Conservation (phyloP, 805 yeast species). For the Limtongia smithiae region DNA sequence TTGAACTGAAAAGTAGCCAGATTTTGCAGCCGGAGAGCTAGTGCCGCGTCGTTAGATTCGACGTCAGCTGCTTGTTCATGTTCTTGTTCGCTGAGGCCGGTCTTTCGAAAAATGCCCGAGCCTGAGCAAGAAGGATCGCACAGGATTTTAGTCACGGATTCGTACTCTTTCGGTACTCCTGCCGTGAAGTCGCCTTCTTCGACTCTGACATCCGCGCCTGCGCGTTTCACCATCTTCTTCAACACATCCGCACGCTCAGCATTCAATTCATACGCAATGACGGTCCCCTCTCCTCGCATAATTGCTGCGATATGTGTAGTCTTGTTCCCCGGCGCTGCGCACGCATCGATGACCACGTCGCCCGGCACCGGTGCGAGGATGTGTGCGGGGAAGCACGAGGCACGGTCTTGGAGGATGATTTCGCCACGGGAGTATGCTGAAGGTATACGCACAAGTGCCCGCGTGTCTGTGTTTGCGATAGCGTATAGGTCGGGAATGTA, state of each 20-base stretch:
- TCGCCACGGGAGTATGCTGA: slow-evolving; percentile 73
- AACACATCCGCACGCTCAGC: slow-evolving; percentile 64
- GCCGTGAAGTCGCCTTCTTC: slow-evolving; percentile 60
- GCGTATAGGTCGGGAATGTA: slow-evolving; percentile 77
- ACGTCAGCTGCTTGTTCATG: slow-evolving; percentile 43
- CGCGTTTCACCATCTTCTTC: slow-evolving; percentile 71
- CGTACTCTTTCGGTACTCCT: slow-evolving; percentile 39
- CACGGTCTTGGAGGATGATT: slow-evolving; percentile 89
- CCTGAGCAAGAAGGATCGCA: slow-evolving; percentile 99
- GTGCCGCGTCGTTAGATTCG: slow-evolving; percentile 28
- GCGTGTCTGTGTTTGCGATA: slow-evolving; percentile 59
- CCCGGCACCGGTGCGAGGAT: slow-evolving; percentile 64
- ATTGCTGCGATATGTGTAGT: slow-evolving; percentile 86
- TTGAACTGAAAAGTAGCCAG: slow-evolving; percentile 82
- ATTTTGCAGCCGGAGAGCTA: slow-evolving; percentile 56
- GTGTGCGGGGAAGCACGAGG: slow-evolving; percentile 93
- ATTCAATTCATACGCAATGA: slow-evolving; percentile 88
- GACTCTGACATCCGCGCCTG: slow-evolving; percentile 56
- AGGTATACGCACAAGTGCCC: slow-evolving; percentile 61
- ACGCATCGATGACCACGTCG: slow-evolving; percentile 76
- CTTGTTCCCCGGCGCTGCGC: slow-evolving; percentile 98
- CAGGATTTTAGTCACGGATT: slow-evolving; percentile 69
- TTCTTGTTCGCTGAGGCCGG: slow-evolving; percentile 32
- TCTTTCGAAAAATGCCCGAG: slow-evolving; percentile 91
- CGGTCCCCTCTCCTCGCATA: slow-evolving; percentile 40